phyloP scores from a whole-genome alignment of 2,329 filamentous ascomycete species.

The Paramyrothecium sp. region DNA sequence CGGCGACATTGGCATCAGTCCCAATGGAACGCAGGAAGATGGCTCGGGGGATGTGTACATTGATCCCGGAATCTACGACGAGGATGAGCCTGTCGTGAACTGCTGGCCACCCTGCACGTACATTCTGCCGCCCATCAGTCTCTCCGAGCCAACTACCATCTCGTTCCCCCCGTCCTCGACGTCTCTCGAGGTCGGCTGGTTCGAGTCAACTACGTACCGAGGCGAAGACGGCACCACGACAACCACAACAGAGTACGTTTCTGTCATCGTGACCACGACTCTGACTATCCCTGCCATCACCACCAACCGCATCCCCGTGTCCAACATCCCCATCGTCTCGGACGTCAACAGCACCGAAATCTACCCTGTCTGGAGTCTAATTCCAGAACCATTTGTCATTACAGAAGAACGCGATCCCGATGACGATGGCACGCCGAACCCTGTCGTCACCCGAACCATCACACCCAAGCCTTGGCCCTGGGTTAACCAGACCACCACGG shows the following conservation, averaged over 20 bases:
- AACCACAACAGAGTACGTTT: not conserved
- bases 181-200: conserved; percentile 4
- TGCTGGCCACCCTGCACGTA: conserved; percentile 4
- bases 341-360: not conserved
- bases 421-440: not conserved
- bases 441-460: not conserved
- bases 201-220: not conserved
- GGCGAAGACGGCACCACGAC: not conserved
- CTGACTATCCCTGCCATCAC: not conserved
- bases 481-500: not conserved
- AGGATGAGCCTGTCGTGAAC: not conserved
- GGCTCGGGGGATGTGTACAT: conserved; percentile 3
- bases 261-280: not conserved
- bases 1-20: conserved; percentile 1
- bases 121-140: conserved; percentile 1
- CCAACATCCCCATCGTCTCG: conserved; percentile 1
- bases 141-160: conserved; percentile 2
- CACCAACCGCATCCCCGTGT: not conserved
- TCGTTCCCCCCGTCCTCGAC: not conserved
- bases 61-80: conserved; percentile 1
- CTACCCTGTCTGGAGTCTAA: not conserved
- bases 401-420: not conserved
- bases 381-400: not conserved
- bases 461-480: not conserved
- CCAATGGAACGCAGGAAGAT: not conserved